Percentiles rank a stretch among this genome's conserved stretches.
Evolutionary conservation across 495 filamentous ascomycete species (phyloP).

Genomic region (Lophiostoma macrostomum): DNA sequence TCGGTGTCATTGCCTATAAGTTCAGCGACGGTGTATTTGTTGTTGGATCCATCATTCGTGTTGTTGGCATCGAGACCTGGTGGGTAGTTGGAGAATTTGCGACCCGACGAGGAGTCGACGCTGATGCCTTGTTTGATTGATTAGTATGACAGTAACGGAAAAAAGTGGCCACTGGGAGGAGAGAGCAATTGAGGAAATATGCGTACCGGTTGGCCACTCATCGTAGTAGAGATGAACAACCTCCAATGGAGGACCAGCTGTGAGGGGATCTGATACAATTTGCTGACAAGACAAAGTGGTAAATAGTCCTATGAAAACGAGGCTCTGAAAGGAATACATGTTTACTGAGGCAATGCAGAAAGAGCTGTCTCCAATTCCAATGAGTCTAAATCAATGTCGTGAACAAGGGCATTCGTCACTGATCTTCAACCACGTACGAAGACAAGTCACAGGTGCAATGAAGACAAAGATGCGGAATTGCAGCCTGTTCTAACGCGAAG

Average conservation of each 20-base stretch:
- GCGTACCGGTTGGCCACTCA: constrained; percentile 37
- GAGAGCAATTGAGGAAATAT: background rate
- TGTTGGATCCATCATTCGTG: constrained; percentile 34
- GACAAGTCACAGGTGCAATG: too few relatives aligned
- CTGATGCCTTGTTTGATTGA: too few relatives aligned
- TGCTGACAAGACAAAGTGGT: too few relatives aligned
- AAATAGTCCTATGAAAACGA: too few relatives aligned
- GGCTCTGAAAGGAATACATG: too few relatives aligned
- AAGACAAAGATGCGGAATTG: too few relatives aligned
- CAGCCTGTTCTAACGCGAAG: too few relatives aligned
- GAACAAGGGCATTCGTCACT: too few relatives aligned
- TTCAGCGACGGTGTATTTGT: constrained; percentile 47
- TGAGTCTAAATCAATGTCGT: too few relatives aligned
- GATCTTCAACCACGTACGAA: too few relatives aligned
- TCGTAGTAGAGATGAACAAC: constrained; percentile 40
- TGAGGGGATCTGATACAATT: constrained; percentile 5
- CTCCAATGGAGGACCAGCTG: constrained; percentile 34
- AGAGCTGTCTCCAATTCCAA: too few relatives aligned
- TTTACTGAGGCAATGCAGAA: constrained; percentile 11
- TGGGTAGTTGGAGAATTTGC: constrained; percentile 50
- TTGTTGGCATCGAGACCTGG: constrained; percentile 44
- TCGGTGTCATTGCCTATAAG: constrained; percentile 43
- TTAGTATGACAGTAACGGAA: too few relatives aligned
- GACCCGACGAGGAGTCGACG: constrained; percentile 45
- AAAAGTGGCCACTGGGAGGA: background rate